phyloP scores from a whole-genome alignment of 2,329 filamentous ascomycete species.

The Fusarium pseudoanthophilum region DNA sequence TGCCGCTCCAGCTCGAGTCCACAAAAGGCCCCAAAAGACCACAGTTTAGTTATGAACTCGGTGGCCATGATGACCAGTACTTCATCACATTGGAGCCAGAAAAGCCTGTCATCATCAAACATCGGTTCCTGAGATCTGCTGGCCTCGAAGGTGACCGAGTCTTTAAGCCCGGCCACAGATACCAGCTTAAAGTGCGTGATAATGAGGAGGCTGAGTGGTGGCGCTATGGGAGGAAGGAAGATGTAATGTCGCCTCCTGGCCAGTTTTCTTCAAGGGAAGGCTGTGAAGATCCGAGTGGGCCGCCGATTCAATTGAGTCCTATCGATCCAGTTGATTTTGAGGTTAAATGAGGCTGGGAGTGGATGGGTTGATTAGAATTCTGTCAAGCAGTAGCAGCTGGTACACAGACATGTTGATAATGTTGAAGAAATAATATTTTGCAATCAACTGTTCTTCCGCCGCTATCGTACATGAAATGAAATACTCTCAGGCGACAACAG shows the following conservation, averaged over 20 bases:
- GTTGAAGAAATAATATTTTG: rapidly evolving
- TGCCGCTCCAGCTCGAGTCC: not conserved
- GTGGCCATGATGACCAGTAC: not conserved
- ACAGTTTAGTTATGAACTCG: not conserved
- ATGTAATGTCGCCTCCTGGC: not conserved
- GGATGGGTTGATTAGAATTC: rapidly evolving
- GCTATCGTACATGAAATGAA: too few relatives aligned
- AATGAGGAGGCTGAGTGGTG: not conserved
- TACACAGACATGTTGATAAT: rapidly evolving
- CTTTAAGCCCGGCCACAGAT: not conserved
- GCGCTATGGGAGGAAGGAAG: not conserved
- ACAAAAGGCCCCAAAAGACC: not conserved
- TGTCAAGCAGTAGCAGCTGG: rapidly evolving
- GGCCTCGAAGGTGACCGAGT: not conserved
- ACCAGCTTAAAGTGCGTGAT: not conserved
- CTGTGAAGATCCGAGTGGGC: not conserved
- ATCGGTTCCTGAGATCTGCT: not conserved
- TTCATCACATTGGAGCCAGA: not conserved
- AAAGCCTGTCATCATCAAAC: rapidly evolving
- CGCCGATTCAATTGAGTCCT: not conserved
- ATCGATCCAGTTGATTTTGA: not conserved
- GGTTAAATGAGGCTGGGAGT: not conserved
- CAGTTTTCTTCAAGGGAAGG: rapidly evolving
- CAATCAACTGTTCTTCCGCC: rapidly evolving
- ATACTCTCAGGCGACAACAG: too few relatives aligned